These are phyloP conservation scores for Magnolia changhungtana DNA, from an alignment of 164 flowering plant species.

Conservation along the genomic window DNA sequence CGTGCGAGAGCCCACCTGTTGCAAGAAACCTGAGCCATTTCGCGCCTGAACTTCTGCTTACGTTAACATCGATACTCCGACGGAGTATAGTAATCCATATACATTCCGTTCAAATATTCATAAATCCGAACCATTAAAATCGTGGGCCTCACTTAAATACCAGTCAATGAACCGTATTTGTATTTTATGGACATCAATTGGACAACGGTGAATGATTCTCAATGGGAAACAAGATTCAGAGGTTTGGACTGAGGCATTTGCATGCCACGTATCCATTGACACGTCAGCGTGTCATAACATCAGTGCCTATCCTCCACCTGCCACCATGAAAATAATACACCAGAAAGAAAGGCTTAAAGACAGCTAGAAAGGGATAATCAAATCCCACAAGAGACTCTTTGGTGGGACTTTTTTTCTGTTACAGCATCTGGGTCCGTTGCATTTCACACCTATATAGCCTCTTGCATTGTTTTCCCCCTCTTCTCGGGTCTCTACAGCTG, in stretches of 20 bases:
- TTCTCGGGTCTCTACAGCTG: neutral
- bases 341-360: neutral
- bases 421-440: neutral
- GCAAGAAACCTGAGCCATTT: neutral
- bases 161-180: neutral
- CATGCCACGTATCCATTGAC: neutral
- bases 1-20: neutral
- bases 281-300: neutral
- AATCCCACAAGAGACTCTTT: conserved; percentile 1
- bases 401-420: conserved; percentile 9
- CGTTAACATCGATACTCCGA: neutral
- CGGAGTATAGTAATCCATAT: neutral
- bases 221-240: too few species aligned
- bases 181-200: too few species aligned
- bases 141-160: neutral
- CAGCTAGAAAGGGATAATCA: conserved; percentile 1
- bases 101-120: neutral
- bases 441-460: neutral
- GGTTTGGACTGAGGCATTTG: neutral
- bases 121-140: neutral
- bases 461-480: neutral
- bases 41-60: neutral
- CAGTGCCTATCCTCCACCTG: neutral
- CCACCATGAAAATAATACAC: neutral
- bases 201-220: neutral